Conservation (phyloP, 164 flowering plant species). For the Vitis labrusca region DNA sequence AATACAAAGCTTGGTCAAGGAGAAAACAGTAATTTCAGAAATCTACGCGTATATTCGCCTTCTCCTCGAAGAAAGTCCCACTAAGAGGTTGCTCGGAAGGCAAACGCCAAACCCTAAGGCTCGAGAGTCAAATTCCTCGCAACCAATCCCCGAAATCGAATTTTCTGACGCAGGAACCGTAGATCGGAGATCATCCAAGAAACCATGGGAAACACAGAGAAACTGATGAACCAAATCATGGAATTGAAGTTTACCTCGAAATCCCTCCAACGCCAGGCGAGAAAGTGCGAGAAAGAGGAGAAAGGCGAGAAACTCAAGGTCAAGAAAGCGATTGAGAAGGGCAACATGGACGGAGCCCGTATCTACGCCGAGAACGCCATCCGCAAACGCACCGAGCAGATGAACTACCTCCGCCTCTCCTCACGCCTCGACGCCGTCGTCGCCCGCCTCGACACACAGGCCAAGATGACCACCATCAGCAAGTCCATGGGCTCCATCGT, state of each 20-base stretch:
- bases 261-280: conserved; percentile 61
- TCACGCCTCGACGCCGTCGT: conserved; percentile 76
- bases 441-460: conserved; percentile 74
- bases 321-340: conserved; percentile 77
- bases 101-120: too few relatives aligned
- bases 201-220: conserved; percentile 66
- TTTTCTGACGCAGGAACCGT: background rate
- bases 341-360: conserved; percentile 73
- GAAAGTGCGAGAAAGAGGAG: conserved; percentile 82
- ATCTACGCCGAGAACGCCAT: conserved; percentile 81
- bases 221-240: conserved; percentile 73
- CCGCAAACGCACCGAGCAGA: conserved; percentile 73
- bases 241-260: conserved; percentile 71
- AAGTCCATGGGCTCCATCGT: conserved; percentile 66
- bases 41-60: too few relatives aligned
- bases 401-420: conserved; percentile 69
- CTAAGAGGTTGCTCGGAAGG: too few relatives aligned
- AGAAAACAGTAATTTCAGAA: too few relatives aligned
- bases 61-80: too few relatives aligned
- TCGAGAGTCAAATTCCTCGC: too few relatives aligned
- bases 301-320: conserved; percentile 69
- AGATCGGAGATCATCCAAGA: background rate
- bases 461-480: conserved; percentile 61
- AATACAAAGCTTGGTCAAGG: too few relatives aligned
- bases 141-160: too few relatives aligned